phyloP scores from a whole-genome alignment of 139 green algal species.

The Micromonas pusilla region DNA sequence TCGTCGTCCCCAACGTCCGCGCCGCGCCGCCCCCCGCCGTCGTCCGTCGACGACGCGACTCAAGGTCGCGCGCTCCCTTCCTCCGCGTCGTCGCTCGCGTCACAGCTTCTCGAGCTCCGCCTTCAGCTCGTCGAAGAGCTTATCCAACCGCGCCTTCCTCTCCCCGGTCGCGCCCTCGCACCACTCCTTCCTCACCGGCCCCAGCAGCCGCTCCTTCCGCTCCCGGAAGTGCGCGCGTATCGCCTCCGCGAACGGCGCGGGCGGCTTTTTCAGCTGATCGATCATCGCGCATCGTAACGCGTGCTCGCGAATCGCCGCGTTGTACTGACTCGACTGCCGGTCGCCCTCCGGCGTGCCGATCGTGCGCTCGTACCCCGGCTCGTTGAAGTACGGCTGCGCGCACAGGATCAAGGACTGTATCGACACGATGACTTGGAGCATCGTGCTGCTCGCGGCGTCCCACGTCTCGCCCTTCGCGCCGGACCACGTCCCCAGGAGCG shows the following conservation, averaged over 20 bases:
- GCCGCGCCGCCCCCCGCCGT: too few relatives aligned
- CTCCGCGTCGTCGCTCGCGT: background rate
- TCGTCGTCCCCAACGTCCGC: too few relatives aligned
- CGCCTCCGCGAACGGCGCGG: background rate
- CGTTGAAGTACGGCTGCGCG: slow-evolving; percentile 55
- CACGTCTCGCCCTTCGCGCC: slow-evolving; percentile 54
- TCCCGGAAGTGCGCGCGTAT: background rate
- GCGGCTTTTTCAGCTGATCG: slow-evolving; percentile 43
- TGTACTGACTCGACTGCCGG: slow-evolving; percentile 47
- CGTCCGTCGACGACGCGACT: too few relatives aligned
- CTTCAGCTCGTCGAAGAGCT: background rate
- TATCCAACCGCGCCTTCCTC: background rate
- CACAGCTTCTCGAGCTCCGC: background rate
- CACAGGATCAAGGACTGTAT: slow-evolving; percentile 64
- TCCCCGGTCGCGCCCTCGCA: background rate
- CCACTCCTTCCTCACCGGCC: background rate
- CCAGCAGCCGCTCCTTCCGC: background rate
- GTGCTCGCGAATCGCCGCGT: slow-evolving; percentile 51
- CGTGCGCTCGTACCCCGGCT: slow-evolving; percentile 54
- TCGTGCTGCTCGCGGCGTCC: slow-evolving; percentile 36
- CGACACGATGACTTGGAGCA: slow-evolving; percentile 70
- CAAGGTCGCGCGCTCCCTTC: background rate
- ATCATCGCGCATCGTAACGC: slow-evolving; percentile 65
- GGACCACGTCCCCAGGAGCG: slow-evolving; percentile 73
- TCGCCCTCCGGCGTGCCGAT: slow-evolving; percentile 44